Percentiles rank a stretch among this genome's conserved stretches.
phyloP scores from a whole-genome alignment of 352 stramenopile species.

The Phytopythium chamaehyphon region DNA sequence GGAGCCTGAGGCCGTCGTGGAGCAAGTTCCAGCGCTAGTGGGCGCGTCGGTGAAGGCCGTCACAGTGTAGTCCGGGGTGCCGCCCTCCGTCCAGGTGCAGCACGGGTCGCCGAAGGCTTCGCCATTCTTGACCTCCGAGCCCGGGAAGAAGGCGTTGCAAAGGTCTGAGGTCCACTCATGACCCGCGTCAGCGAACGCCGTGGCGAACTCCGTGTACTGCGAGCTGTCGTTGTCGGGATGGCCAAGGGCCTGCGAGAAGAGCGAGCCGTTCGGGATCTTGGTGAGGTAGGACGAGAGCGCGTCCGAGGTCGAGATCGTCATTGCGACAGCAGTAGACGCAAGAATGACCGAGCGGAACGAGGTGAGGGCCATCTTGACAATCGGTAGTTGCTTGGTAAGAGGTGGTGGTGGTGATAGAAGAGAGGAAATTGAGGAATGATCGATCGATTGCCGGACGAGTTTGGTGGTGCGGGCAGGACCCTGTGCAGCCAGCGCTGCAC shows the following conservation, averaged over 20 bases:
- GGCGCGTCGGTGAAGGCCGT: conserved; percentile 17
- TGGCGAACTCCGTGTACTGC: conserved; percentile 32
- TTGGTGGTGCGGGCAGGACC: no score
- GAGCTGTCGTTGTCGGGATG: conserved; percentile 22
- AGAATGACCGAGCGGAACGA: no score
- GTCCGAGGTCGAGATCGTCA: background rate
- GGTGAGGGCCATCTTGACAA: no score
- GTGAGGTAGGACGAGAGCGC: conserved; percentile 21
- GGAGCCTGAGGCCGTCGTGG: conserved; percentile 9
- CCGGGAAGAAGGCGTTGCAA: conserved; percentile 31
- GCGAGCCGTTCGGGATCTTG: conserved; percentile 36
- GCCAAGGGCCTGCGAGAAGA: conserved; percentile 28
- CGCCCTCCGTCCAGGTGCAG: conserved; percentile 32
- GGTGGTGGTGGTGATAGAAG: no score
- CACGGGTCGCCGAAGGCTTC: conserved; percentile 22
- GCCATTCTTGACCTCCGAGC: conserved; percentile 29
- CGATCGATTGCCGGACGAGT: no score
- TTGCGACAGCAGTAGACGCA: background rate
- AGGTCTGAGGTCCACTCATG: conserved; percentile 23
- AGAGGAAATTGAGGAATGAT: no score
- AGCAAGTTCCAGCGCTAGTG: conserved; percentile 17
- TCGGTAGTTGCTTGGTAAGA: no score
- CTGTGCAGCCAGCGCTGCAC: no score
- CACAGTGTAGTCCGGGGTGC: conserved; percentile 24
- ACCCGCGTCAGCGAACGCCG: conserved; percentile 21